phyloP scores from a whole-genome alignment of 2,329 filamentous ascomycete genomes.

The Ceratocystis cubensis region DNA sequence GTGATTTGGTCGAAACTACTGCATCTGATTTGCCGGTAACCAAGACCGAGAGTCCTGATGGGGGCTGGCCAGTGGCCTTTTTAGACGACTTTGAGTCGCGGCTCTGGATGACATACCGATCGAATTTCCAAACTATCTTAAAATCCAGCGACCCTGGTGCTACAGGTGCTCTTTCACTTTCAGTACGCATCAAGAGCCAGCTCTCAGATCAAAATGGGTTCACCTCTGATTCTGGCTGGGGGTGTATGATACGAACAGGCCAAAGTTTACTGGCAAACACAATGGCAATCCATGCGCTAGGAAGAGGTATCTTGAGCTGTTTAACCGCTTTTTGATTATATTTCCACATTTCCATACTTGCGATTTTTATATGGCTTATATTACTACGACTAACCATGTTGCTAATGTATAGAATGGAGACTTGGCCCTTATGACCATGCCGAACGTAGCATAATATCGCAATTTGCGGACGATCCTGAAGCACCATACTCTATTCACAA shows the following conservation, averaged over 20 bases:
- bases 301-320: slow-evolving; percentile 49
- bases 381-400: background rate
- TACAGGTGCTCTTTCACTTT: slow-evolving; percentile 58
- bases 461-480: slow-evolving; percentile 76
- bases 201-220: slow-evolving; percentile 70
- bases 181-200: slow-evolving; percentile 71
- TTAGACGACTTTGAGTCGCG: slow-evolving; percentile 85
- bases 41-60: slow-evolving; percentile 27
- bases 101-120: slow-evolving; percentile 95
- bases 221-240: slow-evolving; percentile 90
- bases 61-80: slow-evolving; percentile 73
- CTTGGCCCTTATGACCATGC: slow-evolving; percentile 43
- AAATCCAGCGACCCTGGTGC: slow-evolving; percentile 65
- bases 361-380: background rate
- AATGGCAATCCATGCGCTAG: slow-evolving; percentile 57
- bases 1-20: slow-evolving; percentile 39
- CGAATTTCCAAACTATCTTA: slow-evolving; percentile 69
- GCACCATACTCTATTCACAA: slow-evolving; percentile 91
- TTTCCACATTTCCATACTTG: no score
- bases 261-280: slow-evolving; percentile 88
- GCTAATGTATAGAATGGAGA: slow-evolving; percentile 52
- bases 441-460: slow-evolving; percentile 59
- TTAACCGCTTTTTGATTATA: background rate
- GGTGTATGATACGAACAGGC: slow-evolving; percentile 95
- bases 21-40: slow-evolving; percentile 38